Evolutionary conservation across 176 grass and related monocot species (phyloP), one percentile per base, ranked within the genome.

Genomic region (Zizania latifolia): DNA sequence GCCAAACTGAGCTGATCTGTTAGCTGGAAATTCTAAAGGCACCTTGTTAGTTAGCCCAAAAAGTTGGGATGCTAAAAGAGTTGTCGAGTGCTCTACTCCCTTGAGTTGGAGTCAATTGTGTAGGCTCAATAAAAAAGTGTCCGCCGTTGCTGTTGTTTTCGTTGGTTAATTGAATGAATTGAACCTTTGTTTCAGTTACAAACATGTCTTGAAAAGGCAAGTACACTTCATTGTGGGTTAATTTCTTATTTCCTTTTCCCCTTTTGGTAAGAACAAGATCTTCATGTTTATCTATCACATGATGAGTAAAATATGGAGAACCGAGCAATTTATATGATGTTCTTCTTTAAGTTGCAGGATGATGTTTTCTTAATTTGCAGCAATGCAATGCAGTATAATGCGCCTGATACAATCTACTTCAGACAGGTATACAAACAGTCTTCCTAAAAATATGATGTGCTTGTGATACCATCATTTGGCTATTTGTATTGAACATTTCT

Each of bases 351-450:
- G 86, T 79, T 85, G 68, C 89, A 99, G 96, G 96, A 95, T 82
- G 92, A 99, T 75, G 87, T 99, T 40, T 95, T 92, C 89, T 95
- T 99, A 70, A 90, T 99, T 84, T 99, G 96, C 84, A 92, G 82
- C 73, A 99, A 99, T 6, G 96, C 96, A 1, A 99, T 99, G 96
- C 87, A 95, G 70, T 99, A 99, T 60, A 99, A 99, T 83, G 96
- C 92, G 24, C 96, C 96, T 61, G 92, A 92, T 77, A 99, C 96
- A 48, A 81, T 99, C 46, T 99, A 99, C 62, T 99, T 95, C 78
- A 95, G 92, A 95, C 96, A 99, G 96, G 96, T 95, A 88, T 46
- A 1, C 22, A 57, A 58, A 37, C 15, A 68, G 51, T 65, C 63
- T 69, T 77, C 43, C 46, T 43, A 6, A 73, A 48, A 80, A 7